Percentiles rank a stretch among this genome's conserved stretches.
phyloP scores from a whole-genome alignment of 2,329 filamentous ascomycete genomes.

The Hymenoscyphus albidus region DNA sequence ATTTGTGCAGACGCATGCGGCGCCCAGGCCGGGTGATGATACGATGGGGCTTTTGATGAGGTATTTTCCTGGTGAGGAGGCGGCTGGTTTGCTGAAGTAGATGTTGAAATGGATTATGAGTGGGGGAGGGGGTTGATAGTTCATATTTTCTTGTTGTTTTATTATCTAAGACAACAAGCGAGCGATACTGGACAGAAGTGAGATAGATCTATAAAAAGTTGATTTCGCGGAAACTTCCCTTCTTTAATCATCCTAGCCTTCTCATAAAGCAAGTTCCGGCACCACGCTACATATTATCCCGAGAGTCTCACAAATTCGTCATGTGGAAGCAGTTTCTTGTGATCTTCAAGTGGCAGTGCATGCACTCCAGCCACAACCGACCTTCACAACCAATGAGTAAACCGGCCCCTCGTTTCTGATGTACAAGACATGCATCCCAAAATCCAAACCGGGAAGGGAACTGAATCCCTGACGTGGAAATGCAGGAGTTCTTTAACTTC shows the following conservation, averaged over 20 bases:
- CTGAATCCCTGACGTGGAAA: conserved; percentile 9
- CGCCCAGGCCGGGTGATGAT: conserved; percentile 12
- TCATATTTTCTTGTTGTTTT: not conserved
- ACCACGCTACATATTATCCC: not conserved
- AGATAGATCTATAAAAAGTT: too few species aligned
- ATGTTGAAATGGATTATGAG: not conserved
- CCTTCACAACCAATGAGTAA: not conserved
- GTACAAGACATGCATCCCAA: conserved; percentile 8
- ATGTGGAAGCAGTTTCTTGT: not conserved
- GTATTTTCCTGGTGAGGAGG: conserved; percentile 14
- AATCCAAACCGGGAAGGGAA: conserved; percentile 18
- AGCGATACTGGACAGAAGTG: too few species aligned
- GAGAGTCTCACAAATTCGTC: not conserved
- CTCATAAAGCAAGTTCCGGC: not conserved
- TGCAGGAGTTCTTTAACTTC: not conserved
- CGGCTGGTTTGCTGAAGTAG: not conserved
- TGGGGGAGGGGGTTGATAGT: not conserved
- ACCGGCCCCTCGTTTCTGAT: not conserved
- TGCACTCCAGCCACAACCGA: conserved; percentile 14
- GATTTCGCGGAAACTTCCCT: not conserved
- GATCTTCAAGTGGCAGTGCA: conserved; percentile 22
- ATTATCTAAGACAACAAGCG: too few species aligned
- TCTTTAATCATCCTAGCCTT: not conserved
- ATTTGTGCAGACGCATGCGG: conserved; percentile 31
- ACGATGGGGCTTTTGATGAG: conserved; percentile 22